Percentiles rank a stretch among this genome's conserved stretches.
phyloP scores from a whole-genome alignment of 2,329 filamentous ascomycete species.

The Ciborinia camelliae region DNA sequence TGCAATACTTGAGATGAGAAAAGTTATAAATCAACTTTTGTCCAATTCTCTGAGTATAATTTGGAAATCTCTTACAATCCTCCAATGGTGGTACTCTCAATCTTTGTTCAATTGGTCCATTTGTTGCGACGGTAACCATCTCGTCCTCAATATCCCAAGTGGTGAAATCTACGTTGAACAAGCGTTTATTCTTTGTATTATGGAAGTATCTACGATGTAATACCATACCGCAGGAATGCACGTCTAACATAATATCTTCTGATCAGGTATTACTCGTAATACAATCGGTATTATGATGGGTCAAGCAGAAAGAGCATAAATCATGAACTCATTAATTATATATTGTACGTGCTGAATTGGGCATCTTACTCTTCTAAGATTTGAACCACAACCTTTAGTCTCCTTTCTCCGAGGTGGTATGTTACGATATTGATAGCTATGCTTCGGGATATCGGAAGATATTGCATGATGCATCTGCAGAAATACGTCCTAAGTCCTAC shows the following conservation, averaged over 20 bases:
- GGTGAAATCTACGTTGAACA: neutral
- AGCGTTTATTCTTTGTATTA: too few species aligned
- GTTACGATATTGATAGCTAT: neutral
- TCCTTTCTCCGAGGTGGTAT: neutral
- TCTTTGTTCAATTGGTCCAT: neutral
- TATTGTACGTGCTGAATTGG: neutral
- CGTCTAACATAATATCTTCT: neutral
- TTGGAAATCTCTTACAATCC: neutral
- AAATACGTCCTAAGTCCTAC: too few species aligned
- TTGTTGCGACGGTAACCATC: neutral
- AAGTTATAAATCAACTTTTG: too few species aligned
- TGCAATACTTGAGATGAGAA: too few species aligned
- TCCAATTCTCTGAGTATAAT: neutral
- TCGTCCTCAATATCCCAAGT: neutral
- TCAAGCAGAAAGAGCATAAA: neutral
- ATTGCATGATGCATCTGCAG: neutral
- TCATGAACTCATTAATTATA: neutral
- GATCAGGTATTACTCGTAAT: neutral
- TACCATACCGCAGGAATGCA: neutral
- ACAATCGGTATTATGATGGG: neutral
- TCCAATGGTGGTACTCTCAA: too few species aligned
- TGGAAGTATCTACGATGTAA: neutral
- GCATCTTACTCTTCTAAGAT: neutral
- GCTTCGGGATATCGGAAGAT: neutral
- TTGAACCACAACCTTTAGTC: too few species aligned